Evolutionary conservation across 106 monocot species (phyloP).

Genomic region (Iris macrosiphon): DNA sequence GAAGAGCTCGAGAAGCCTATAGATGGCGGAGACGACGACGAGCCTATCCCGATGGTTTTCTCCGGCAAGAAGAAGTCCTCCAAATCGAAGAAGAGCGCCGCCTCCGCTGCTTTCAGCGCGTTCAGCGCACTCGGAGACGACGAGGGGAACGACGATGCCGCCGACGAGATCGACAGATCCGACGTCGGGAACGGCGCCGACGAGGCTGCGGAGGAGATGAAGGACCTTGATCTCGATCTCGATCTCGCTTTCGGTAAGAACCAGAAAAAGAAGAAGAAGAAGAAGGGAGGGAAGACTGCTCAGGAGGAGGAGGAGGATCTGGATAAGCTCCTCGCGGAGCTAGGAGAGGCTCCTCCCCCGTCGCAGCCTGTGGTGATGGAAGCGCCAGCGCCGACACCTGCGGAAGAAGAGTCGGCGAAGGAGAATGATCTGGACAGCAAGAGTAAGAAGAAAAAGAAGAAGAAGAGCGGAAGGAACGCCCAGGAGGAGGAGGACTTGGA

Average conservation of each 20-base stretch:
- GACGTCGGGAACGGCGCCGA: neutral
- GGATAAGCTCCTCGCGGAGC: constrained; percentile 14
- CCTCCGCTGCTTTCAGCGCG: constrained; percentile 30
- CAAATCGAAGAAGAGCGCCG: constrained; percentile 58
- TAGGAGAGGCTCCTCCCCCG: neutral
- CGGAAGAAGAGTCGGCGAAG: neutral
- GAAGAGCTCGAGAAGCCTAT: neutral
- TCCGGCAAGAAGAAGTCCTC: constrained; percentile 33
- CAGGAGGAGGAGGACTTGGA: constrained; percentile 71
- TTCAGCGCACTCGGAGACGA: constrained; percentile 37
- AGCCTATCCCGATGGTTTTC: neutral
- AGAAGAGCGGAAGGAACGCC: constrained; percentile 55
- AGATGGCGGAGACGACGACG: neutral
- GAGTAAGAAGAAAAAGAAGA: constrained; percentile 22
- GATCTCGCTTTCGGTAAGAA: constrained; percentile 15
- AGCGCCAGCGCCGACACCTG: neutral
- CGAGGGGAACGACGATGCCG: constrained; percentile 2
- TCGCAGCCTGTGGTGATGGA: neutral
- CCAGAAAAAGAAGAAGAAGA: constrained; percentile 36
- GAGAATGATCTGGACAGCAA: constrained; percentile 9
- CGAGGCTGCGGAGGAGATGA: neutral
- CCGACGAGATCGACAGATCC: constrained; percentile 3
- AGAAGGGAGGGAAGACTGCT: constrained; percentile 15
- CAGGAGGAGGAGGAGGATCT: constrained; percentile 12
- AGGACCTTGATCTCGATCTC: constrained; percentile 8